Evolutionary conservation across 306 rosid species (phyloP), one percentile per base, ranked within the genome.

Genomic region (Fragaria ananassa): DNA sequence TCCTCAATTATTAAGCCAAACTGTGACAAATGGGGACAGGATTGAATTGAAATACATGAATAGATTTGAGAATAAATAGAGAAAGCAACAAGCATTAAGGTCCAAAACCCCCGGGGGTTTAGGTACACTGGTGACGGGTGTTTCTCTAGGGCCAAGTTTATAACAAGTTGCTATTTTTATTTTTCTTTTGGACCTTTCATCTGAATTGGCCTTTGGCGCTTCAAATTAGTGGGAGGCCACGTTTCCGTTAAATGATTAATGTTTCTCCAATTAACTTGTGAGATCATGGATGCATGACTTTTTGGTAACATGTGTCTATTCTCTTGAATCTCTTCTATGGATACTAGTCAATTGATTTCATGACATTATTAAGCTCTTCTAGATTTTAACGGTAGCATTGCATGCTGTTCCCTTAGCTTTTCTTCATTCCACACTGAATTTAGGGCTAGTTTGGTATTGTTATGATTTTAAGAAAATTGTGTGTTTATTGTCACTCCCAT

Each of bases 71-170:
- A 34, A 74, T 6, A 10, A 60, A 74, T 77, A 71, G 74, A 62
- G 68, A 39, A 75, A 83, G 83, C 47, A 85, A 79, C 87, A 73
- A 65, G 50, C 76, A 72, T 80, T 82, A 79, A 70, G 70, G 47
- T 79, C 79, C 77, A 49, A 53, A 67, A 27, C 37, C 68, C 72
- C 10, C 4, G 10, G 15, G 41, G 45, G 53, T 19, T n/a, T 11
- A 29, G 47, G 50, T 21, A 23, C 37, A 61, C 8, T 76, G 68
- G 62, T 31, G 35, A 31, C 35, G 35, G 35, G 35, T 72, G 70
- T 21, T 4, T 73, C 63, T 29, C 69, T 10, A 4, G 31, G 69
- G 69, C 31, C 77, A 45, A 3, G 41, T 44, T 62, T 72, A 42
- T 76, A 63, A 51, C 71, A 44, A 53, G 27, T 57, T 14, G 69